Evolutionary conservation across 148 eudicot genomes (phyloP), one percentile per base, ranked within the genome.

Genomic region (Rheum nobile): DNA sequence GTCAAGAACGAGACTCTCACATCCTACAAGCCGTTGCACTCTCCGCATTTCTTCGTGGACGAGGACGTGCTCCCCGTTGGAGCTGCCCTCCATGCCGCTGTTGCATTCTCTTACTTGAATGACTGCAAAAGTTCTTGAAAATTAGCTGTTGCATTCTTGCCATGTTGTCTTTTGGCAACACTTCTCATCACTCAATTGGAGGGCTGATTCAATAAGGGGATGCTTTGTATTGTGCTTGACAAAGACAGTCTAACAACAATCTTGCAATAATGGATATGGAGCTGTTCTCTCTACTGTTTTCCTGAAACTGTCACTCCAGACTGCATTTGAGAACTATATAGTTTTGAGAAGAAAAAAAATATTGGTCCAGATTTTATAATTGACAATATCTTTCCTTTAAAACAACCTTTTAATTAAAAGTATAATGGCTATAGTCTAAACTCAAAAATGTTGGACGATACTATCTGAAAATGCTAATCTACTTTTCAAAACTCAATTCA

Each of bases 31-130:
- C 39, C 70, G 3, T 16, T 89, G 74, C 82, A 86, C 79, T 77
- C 86, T 37, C 88, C 90, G 0, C 95, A 91, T 74, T 89, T 89
- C 85, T 86, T 88, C 50, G 81, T 92, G 5, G 97, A 92, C 29
- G 96, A 92, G 73, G 88, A 84, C 79, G 91, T 81, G 37, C 88
- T 92, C 50, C 95, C 95, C 7, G 67, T 91, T 2, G 95, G 95
- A 67, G 95, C 91, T 2, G 88, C 90, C 28, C 43, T 90, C 43
- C 87, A 86, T 61, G 65, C 90, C 59, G 70, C 70, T 65, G 70
- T 65, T 65, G 70, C 70, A 34, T 12, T 65, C 12, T 65, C 41
- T 16, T 65, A 65, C 41, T 19, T 65, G 39, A 65, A 65, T 17
- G 70, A 65, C 32, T 29, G 14, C 41, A 31, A 32, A 13, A 32